These are phyloP conservation scores for Rhodotorula taiwanensis DNA, from an alignment of 768 basidiomycete genomes.

Conservation along the genomic window DNA sequence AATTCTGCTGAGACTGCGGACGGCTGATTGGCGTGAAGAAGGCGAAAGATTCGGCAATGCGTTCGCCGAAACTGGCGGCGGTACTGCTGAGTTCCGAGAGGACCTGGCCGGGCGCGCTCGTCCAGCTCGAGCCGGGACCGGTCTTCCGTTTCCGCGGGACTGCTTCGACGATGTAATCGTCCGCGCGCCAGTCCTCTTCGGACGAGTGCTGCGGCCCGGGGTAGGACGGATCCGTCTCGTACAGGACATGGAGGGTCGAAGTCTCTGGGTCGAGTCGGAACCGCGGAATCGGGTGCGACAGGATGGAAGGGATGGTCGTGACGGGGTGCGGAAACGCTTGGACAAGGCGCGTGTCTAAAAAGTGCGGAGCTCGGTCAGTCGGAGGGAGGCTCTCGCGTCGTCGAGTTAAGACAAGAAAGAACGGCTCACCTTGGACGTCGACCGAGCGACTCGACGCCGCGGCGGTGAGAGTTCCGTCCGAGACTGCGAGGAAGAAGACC, in stretches of 20 bases:
- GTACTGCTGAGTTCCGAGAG: neutral
- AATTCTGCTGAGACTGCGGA: too few relatives aligned
- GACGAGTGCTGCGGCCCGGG: neutral
- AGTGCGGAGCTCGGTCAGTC: neutral
- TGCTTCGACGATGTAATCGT: conserved; percentile 30
- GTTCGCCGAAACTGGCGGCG: neutral
- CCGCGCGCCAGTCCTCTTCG: conserved; percentile 4
- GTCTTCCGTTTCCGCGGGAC: conserved; percentile 9
- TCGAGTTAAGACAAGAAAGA: too few relatives aligned
- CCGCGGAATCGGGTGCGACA: conserved; percentile 22
- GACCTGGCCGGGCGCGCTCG: neutral
- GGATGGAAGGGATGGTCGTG: conserved; percentile 1
- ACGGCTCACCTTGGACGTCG: conserved; percentile 7
- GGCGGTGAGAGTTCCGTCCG: conserved; percentile 15
- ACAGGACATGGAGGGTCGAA: conserved; percentile 20
- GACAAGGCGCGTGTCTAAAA: neutral
- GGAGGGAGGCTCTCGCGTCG: neutral
- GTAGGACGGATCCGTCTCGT: conserved; percentile 15
- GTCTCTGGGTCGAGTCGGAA: conserved; percentile 27
- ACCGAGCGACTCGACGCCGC: conserved; percentile 3
- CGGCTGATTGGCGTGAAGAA: neutral
- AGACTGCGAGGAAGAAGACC: conserved; percentile 23
- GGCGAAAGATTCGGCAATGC: neutral
- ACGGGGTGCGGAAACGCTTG: conserved; percentile 17
- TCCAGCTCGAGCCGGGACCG: too few relatives aligned